phyloP scores from a whole-genome alignment of 1,284 basidiomycete species.

The Inonotus hispidus region DNA sequence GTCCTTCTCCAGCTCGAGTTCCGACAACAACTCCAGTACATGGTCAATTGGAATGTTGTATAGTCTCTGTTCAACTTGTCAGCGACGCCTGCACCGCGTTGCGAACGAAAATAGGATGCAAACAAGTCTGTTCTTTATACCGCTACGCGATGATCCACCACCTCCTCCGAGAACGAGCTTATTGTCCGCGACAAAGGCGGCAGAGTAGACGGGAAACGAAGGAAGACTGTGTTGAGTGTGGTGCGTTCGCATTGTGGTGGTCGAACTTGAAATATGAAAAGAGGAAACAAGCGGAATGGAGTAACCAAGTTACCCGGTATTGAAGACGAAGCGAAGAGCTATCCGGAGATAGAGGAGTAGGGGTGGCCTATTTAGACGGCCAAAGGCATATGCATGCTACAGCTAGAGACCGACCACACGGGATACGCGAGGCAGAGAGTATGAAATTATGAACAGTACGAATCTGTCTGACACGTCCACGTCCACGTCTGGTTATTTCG shows the following conservation, averaged over 20 bases:
- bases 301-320: background rate
- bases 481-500: too few species aligned
- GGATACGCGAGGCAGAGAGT: too few species aligned
- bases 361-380: background rate
- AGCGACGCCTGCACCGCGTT: background rate
- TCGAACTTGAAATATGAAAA: background rate
- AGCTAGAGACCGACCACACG: too few species aligned
- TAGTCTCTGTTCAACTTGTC: slow-evolving; percentile 48
- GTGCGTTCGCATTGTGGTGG: slow-evolving; percentile 58
- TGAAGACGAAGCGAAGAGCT: background rate
- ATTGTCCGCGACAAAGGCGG: slow-evolving; percentile 71
- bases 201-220: slow-evolving; percentile 83
- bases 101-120: slow-evolving; percentile 26
- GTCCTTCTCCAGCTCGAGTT: slow-evolving; percentile 69
- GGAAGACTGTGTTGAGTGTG: slow-evolving; percentile 75
- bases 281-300: background rate
- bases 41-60: slow-evolving; percentile 60
- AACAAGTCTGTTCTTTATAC: slow-evolving; percentile 91
- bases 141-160: slow-evolving; percentile 73
- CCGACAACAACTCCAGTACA: slow-evolving; percentile 54
- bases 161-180: slow-evolving; percentile 87
- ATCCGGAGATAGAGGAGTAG: background rate
- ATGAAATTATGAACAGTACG: too few species aligned
- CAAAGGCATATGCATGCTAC: background rate
- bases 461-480: background rate